Percentiles rank a stretch among this genome's conserved stretches.
Evolutionary conservation across 1,284 basidiomycete genomes (phyloP).

Genomic region (Cutaneotrichosporon sp.): DNA sequence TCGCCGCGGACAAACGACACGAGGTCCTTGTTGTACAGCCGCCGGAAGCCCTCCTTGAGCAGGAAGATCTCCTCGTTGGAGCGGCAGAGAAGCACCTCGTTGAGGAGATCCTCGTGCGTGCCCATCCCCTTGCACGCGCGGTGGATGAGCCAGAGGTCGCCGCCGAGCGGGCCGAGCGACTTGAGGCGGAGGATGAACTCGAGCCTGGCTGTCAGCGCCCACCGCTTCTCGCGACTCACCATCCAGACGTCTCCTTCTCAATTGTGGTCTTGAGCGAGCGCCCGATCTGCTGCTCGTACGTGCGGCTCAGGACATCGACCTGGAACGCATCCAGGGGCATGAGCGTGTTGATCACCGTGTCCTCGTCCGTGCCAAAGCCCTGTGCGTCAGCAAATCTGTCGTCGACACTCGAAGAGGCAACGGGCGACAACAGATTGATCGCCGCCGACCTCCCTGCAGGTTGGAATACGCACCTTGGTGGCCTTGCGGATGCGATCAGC

Average conservation of each 20-base stretch:
- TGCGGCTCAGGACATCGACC: conserved; percentile 48
- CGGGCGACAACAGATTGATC: background rate
- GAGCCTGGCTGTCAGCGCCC: conserved; percentile 35
- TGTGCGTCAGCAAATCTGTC: conserved; percentile 17
- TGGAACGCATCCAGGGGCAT: conserved; percentile 52
- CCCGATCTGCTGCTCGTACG: conserved; percentile 50
- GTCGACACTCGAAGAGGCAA: background rate
- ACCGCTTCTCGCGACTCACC: too few species aligned
- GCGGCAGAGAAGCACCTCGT: conserved; percentile 50
- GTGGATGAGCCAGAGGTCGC: conserved; percentile 49
- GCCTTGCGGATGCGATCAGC: conserved; percentile 53
- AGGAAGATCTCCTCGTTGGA: conserved; percentile 53
- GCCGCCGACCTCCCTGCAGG: background rate
- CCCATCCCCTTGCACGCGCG: conserved; percentile 51
- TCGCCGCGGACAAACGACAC: conserved; percentile 48
- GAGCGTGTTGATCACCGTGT: conserved; percentile 47
- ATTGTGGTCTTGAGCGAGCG: conserved; percentile 44
- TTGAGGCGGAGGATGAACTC: conserved; percentile 51
- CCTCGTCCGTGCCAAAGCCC: conserved; percentile 55
- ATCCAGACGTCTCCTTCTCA: conserved; percentile 53
- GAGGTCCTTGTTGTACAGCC: conserved; percentile 49
- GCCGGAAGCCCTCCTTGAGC: conserved; percentile 52
- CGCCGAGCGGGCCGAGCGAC: conserved; percentile 50
- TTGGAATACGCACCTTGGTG: conserved; percentile 42
- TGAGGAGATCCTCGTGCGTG: conserved; percentile 54